Evolutionary conservation across 495 filamentous ascomycete genomes (phyloP), one percentile per base, ranked within the genome.

Genomic region (Lophiostoma macrostomum): DNA sequence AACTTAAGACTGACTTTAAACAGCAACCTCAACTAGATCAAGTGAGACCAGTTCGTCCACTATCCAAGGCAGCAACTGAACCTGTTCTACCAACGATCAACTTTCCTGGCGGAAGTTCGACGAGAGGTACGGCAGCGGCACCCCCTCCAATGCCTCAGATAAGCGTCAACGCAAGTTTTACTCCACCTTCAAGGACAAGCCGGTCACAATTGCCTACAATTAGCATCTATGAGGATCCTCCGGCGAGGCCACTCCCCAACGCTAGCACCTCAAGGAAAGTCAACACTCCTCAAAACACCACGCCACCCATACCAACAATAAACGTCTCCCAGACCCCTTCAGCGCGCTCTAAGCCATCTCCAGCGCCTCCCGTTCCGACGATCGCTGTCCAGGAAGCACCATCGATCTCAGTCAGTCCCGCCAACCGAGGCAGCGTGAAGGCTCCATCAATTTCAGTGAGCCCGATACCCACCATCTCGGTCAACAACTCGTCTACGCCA

Each of bases 341-440:
- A 67, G 68, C 53, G 35, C 58, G 40, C 38, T 50, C 54, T 58
- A 49, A 58, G 43, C 19, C 63, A 45, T 8, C 41, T 60, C 49
- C 49, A 51, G 37, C 62, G 50, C 65, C 69, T 24, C 58, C 74
- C 18, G 61, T 77, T 24, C 81, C 80, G 23, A 71, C 69, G 18
- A 79, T 83, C 63, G 73, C 77, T 55, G 64, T 83, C 31, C 76
- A 79, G 18, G 76, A 78, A 34, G 58, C 75, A 49, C 72, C 76
- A 32, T 67, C 76, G 12, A 71, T 80, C 48, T 47, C 59, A 19
- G 52, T 57, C 39, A 59, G 32, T 54, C 32, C 34, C 35, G 25
- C 43, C 25, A n/a, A 24, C 27, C 28, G 45, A 42, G 42, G 45
- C 39, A 25, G 49, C 16, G 25, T 59, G 25, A 59, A 46, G 5